phyloP scores from a whole-genome alignment of 2,329 filamentous ascomycete genomes.

The Tothia fuscella region DNA sequence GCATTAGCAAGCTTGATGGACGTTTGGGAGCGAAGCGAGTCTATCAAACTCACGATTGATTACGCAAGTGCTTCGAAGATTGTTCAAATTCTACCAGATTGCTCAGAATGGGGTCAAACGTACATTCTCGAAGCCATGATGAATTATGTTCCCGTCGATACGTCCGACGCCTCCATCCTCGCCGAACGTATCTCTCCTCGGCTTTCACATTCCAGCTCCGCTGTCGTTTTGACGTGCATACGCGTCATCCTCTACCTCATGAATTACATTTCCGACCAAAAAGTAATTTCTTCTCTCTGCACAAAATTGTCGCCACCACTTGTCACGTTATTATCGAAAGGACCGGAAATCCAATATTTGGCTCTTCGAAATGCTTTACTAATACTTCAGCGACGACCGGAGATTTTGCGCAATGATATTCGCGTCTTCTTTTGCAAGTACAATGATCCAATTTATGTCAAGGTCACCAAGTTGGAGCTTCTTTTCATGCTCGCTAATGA shows the following conservation, averaged over 20 bases:
- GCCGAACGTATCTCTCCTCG: slow-evolving; percentile 93
- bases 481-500: slow-evolving; percentile 98
- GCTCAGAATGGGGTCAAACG: slow-evolving; percentile 98
- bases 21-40: slow-evolving; percentile 96
- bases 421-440: slow-evolving; percentile 99
- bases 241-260: slow-evolving; percentile 93
- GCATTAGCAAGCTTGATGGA: slow-evolving; percentile 86
- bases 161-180: slow-evolving; percentile 72
- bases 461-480: slow-evolving; percentile 94
- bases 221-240: slow-evolving; percentile 91
- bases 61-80: slow-evolving; percentile 97
- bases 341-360: slow-evolving; percentile 95
- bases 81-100: slow-evolving; percentile 89
- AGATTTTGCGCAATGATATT: slow-evolving; percentile 92
- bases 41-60: slow-evolving; percentile 95
- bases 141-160: slow-evolving; percentile 92
- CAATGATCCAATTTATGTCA: slow-evolving; percentile 98
- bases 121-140: slow-evolving; percentile 97
- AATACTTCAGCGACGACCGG: slow-evolving; percentile 83
- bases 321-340: slow-evolving; percentile 89
- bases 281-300: slow-evolving; percentile 75
- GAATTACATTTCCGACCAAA: slow-evolving; percentile 94
- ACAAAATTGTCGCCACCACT: slow-evolving; percentile 89
- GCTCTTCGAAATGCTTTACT: slow-evolving; percentile 86
- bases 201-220: slow-evolving; percentile 90